These are phyloP conservation scores for Laburnicola sp. DNA, from an alignment of 2,329 filamentous ascomycete species.

Conservation along the genomic window DNA sequence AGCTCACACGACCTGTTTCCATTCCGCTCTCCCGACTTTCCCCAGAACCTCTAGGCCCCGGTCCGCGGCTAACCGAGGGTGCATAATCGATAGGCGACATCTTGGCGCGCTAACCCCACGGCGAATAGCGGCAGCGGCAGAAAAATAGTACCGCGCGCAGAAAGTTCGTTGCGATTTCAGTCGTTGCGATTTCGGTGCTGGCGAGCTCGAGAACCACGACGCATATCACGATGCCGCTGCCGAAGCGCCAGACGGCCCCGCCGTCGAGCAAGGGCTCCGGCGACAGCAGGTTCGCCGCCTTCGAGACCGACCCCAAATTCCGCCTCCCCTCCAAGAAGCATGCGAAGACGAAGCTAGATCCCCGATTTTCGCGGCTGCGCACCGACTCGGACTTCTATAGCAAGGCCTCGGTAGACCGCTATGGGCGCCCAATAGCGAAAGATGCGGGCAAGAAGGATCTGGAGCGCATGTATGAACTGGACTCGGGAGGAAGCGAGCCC, in stretches of 20 bases:
- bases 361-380: constrained; percentile 84
- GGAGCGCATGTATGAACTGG: constrained; percentile 74
- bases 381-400: constrained; percentile 86
- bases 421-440: constrained; percentile 75
- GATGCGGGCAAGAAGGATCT: constrained; percentile 82
- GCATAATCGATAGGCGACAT: constrained; percentile 19
- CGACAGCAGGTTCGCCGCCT: constrained; percentile 83
- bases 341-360: constrained; percentile 85
- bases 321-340: constrained; percentile 85
- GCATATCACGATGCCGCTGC: constrained; percentile 9
- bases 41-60: constrained; percentile 16
- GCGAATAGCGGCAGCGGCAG: constrained; percentile 16
- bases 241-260: constrained; percentile 36
- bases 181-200: no score
- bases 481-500: constrained; percentile 55
- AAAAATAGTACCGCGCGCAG: constrained; percentile 17
- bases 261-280: constrained; percentile 26
- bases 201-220: not conserved
- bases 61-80: constrained; percentile 19
- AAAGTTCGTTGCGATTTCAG: not conserved
- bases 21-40: constrained; percentile 14
- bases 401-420: constrained; percentile 83
- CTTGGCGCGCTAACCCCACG: constrained; percentile 8
- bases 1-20: constrained; percentile 27
- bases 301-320: constrained; percentile 89